phyloP scores from a whole-genome alignment of 495 filamentous ascomycete genomes.

The Penicillium daleae region DNA sequence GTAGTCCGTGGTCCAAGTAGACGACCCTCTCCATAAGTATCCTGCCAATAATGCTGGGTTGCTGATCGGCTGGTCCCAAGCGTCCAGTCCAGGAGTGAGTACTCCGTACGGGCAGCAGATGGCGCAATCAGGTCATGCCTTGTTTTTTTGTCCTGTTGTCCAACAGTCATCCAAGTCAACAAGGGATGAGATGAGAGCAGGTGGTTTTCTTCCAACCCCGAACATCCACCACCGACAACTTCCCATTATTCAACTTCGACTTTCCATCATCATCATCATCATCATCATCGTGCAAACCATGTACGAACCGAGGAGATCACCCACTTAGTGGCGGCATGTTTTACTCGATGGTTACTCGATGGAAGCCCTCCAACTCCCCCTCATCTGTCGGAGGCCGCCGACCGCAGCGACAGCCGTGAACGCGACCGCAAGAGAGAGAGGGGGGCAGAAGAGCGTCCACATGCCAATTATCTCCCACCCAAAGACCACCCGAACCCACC shows the following conservation, averaged over 20 bases:
- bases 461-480: not conserved
- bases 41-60: not conserved
- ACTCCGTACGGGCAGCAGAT: too few relatives aligned
- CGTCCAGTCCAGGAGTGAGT: conserved; percentile 5
- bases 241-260: not conserved
- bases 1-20: not conserved
- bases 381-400: conserved; percentile 13
- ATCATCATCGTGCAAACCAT: not conserved
- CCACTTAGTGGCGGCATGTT: not conserved
- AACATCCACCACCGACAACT: not conserved
- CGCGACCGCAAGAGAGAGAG: not conserved
- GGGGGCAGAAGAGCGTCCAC: not conserved
- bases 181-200: not conserved
- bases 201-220: conserved; percentile 5
- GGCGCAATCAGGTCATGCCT: conserved; percentile 17
- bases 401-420: not conserved
- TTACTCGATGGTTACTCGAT: conserved; percentile 18
- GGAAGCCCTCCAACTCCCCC: conserved; percentile 1
- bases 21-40: conserved; percentile 21
- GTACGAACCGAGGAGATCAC: not conserved
- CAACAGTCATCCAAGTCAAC: not conserved
- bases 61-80: conserved; percentile 8
- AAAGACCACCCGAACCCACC: not conserved
- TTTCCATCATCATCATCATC: not conserved
- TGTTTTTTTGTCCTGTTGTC: not conserved